Evolutionary conservation across 305 asterid genomes (phyloP).

Genomic region (Salvia sclarea): DNA sequence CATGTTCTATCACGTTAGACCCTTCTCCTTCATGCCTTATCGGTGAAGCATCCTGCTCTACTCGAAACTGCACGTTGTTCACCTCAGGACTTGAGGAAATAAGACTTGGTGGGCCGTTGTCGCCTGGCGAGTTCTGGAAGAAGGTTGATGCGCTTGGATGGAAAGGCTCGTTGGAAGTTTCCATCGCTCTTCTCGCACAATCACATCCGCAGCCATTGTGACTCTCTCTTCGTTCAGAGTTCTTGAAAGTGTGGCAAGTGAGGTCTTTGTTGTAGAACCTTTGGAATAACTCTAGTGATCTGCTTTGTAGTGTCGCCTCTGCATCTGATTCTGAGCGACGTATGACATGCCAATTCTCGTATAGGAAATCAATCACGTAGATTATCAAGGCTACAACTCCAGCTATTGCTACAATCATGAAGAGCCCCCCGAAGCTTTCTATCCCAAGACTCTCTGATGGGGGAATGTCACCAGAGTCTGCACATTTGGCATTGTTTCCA

Average conservation of each 20-base stretch:
- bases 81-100: not conserved
- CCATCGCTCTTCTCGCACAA: not conserved
- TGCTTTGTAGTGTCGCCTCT: constrained; percentile 31
- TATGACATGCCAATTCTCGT: constrained; percentile 28
- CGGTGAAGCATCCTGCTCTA: not conserved
- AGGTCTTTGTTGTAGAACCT: constrained; percentile 35
- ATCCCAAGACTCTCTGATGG: constrained; percentile 40
- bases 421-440: constrained; percentile 49
- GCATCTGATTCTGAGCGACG: not conserved
- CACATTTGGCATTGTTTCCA: constrained; percentile 32
- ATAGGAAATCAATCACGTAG: constrained; percentile 27
- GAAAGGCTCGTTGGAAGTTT: not conserved
- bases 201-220: not conserved
- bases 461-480: constrained; percentile 10
- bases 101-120: constrained; percentile 7
- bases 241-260: constrained; percentile 21
- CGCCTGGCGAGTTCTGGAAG: not conserved
- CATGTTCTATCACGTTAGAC: no score
- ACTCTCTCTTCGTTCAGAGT: not conserved
- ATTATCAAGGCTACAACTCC: constrained; percentile 32
- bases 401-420: constrained; percentile 36
- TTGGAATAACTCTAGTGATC: constrained; percentile 18
- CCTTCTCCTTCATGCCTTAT: no score
- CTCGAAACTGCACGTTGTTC: not conserved
- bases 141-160: not conserved